These are phyloP conservation scores for Aegilops tauschii DNA, from an alignment of 176 grass and related monocot genomes.

Conservation along the genomic window DNA sequence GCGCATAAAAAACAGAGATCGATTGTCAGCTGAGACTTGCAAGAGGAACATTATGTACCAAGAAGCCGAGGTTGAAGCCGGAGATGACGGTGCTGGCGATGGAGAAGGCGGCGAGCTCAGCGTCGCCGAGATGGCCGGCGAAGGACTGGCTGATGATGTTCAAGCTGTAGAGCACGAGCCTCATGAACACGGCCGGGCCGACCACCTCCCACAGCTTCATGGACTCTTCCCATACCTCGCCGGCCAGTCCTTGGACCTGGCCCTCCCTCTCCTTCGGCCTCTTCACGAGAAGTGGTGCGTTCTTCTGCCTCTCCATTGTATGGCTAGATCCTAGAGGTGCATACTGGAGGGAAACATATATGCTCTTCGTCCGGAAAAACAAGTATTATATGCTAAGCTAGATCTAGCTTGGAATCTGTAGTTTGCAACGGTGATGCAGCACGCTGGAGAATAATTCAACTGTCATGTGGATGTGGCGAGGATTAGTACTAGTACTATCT, in stretches of 20 bases:
- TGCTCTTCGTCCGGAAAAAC: not conserved
- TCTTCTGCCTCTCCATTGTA: not conserved
- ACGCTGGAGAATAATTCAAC: not conserved
- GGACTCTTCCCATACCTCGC: not conserved
- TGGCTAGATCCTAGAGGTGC: not conserved
- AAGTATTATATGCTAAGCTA: not conserved
- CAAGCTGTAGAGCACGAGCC: conserved; percentile 48
- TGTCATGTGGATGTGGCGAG: not conserved
- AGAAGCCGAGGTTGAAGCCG: conserved; percentile 50
- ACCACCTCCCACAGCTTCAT: not conserved
- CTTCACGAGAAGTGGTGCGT: not conserved
- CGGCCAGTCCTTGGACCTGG: not conserved
- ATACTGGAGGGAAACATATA: not conserved
- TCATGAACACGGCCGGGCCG: not conserved
- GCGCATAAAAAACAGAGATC: too few relatives aligned
- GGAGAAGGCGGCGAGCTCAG: conserved; percentile 87
- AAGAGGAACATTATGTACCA: not conserved
- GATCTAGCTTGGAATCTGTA: not conserved
- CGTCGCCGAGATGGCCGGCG: conserved; percentile 85
- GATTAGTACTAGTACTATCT: not conserved
- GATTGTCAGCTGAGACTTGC: too few relatives aligned
- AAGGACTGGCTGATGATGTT: conserved; percentile 93
- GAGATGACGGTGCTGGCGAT: conserved; percentile 85
- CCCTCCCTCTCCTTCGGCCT: not conserved
- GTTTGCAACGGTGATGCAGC: not conserved